phyloP scores from a whole-genome alignment of 179 eudicot genomes.

The Silene coronaria region DNA sequence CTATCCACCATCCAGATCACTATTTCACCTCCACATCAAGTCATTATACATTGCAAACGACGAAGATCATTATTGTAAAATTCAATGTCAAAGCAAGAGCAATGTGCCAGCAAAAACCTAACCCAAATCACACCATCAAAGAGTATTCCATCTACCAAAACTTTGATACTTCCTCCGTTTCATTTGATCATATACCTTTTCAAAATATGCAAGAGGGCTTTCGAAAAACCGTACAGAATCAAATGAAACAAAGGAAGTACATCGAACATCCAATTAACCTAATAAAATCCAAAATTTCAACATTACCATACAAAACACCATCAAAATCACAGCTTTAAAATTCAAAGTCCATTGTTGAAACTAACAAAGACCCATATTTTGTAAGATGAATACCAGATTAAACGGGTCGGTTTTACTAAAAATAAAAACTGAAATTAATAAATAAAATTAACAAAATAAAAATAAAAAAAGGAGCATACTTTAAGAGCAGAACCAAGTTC shows the following conservation, averaged over 20 bases:
- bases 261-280: not conserved
- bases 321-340: not conserved
- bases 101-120: not conserved
- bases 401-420: not conserved
- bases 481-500: constrained; percentile 81
- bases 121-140: not conserved
- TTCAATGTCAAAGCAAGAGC: not conserved
- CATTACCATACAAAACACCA: not conserved
- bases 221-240: no score
- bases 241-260: no score
- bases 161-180: no score
- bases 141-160: not conserved
- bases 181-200: no score
- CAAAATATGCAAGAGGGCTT: no score
- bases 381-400: not conserved
- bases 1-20: not conserved
- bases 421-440: not conserved
- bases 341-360: not conserved
- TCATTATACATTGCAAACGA: not conserved
- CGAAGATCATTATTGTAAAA: not conserved
- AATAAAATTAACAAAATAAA: not conserved
- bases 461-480: constrained; percentile 34
- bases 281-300: not conserved
- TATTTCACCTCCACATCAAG: not conserved
- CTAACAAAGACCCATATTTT: constrained; percentile 3